Conservation (phyloP, 768 basidiomycete genomes). For the Amanita rubescens region DNA sequence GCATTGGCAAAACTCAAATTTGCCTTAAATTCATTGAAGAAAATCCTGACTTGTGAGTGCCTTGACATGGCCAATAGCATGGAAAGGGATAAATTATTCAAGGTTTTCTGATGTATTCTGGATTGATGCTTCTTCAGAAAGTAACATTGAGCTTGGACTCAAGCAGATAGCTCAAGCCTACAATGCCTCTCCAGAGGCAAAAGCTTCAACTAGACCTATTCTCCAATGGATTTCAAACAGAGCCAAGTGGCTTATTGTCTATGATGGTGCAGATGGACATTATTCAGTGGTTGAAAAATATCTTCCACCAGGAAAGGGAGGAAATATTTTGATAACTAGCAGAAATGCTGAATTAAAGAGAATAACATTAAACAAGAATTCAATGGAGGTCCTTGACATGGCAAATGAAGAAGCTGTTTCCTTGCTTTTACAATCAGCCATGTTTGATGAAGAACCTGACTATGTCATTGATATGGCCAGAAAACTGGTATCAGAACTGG, state of each 20-base stretch:
- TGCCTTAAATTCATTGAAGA: background rate
- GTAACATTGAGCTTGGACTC: constrained; percentile 6
- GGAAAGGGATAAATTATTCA: background rate
- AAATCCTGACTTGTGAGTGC: background rate
- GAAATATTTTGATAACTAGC: constrained; percentile 15
- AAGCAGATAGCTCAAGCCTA: constrained; percentile 8
- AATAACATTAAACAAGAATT: background rate
- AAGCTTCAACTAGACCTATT: background rate
- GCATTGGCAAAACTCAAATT: constrained; percentile 10
- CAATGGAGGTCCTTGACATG: constrained; percentile 10
- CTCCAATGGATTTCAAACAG: constrained; percentile 10
- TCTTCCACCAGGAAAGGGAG: background rate
- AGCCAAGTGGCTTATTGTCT: constrained; percentile 13
- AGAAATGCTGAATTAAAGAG: constrained; percentile 8
- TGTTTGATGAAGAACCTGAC: background rate
- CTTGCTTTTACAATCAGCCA: constrained; percentile 12
- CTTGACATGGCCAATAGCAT: background rate
- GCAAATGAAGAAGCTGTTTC: constrained; percentile 12
- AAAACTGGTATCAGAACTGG: background rate
- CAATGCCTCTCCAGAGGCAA: background rate
- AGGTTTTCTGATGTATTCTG: constrained; percentile 16
- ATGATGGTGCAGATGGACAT: constrained; percentile 15
- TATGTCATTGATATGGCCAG: background rate
- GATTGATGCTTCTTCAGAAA: constrained; percentile 15
- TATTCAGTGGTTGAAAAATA: constrained; percentile 5